These are phyloP conservation scores for Trichoderma atrobrunneum DNA, from an alignment of 2,329 filamentous ascomycete genomes.

Conservation along the genomic window DNA sequence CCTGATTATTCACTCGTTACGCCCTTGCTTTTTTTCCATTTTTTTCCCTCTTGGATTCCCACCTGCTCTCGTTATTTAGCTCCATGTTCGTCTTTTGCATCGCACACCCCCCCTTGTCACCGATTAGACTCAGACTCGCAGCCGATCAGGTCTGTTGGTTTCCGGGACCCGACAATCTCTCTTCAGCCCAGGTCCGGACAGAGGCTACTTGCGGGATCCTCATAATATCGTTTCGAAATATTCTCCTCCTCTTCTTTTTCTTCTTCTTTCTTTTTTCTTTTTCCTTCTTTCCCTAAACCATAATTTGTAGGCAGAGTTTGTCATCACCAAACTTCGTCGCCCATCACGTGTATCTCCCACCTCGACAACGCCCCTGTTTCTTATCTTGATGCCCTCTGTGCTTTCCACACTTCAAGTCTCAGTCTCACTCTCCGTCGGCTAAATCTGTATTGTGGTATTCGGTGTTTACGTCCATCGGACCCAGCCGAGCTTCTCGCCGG, in stretches of 20 bases:
- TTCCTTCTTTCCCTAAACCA: neutral
- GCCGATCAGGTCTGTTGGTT: constrained; percentile 16
- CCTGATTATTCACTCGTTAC: constrained; percentile 14
- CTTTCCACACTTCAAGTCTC: neutral
- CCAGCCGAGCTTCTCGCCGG: neutral
- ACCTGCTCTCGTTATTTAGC: constrained; percentile 5
- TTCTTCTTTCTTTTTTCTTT: neutral
- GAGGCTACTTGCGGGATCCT: neutral
- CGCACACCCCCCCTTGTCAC: constrained; percentile 14
- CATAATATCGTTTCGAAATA: neutral
- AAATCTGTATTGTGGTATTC: constrained; percentile 4
- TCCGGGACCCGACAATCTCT: constrained; percentile 17
- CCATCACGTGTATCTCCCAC: neutral
- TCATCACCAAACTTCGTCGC: neutral
- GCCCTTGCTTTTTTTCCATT: neutral
- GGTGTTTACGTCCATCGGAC: neutral
- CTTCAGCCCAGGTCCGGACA: constrained; percentile 8
- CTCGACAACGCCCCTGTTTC: neutral
- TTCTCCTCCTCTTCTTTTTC: neutral
- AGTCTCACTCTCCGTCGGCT: neutral
- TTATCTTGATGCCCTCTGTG: neutral
- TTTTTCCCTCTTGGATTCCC: neutral
- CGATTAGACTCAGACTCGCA: constrained; percentile 19
- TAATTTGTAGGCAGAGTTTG: neutral
- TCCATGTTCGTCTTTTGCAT: constrained; percentile 4